phyloP scores from a whole-genome alignment of 495 filamentous ascomycete species.

The Amphirosellinia nigrospora region DNA sequence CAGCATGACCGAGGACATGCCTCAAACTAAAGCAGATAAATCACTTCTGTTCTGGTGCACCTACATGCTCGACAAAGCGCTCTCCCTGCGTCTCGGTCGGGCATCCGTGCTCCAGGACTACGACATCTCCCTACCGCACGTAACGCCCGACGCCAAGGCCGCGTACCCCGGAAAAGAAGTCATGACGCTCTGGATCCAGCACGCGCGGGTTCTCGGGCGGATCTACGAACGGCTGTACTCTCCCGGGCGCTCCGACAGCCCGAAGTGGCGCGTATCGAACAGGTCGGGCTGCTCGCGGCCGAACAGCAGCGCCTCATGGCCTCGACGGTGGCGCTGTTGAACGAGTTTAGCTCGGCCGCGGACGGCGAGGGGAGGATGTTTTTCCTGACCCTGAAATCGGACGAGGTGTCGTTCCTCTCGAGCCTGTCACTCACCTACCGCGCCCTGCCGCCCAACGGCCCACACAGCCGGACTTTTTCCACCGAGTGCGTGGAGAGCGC shows the following conservation, averaged over 20 bases:
- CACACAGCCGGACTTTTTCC: conserved; percentile 55
- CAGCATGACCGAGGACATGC: conserved; percentile 55
- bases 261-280: conserved; percentile 50
- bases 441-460: conserved; percentile 57
- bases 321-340: conserved; percentile 34
- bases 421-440: conserved; percentile 67
- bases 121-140: conserved; percentile 62
- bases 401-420: conserved; percentile 61
- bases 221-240: conserved; percentile 68
- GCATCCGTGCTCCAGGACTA: conserved; percentile 66
- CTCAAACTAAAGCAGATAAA: conserved; percentile 45
- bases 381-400: conserved; percentile 57
- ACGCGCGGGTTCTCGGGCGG: conserved; percentile 61
- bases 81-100: conserved; percentile 69
- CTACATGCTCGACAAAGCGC: conserved; percentile 64
- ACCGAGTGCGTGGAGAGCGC: conserved; percentile 67
- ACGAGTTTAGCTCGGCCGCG: conserved; percentile 27
- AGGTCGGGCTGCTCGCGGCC: conserved; percentile 37
- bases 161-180: conserved; percentile 45
- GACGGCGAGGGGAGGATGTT: conserved; percentile 45
- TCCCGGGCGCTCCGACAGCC: conserved; percentile 61
- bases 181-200: conserved; percentile 56
- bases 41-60: conserved; percentile 66
- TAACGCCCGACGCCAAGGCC: conserved; percentile 42
- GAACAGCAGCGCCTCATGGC: conserved; percentile 35